phyloP scores from a whole-genome alignment of 768 basidiomycete genomes.

The Russula compacta region DNA sequence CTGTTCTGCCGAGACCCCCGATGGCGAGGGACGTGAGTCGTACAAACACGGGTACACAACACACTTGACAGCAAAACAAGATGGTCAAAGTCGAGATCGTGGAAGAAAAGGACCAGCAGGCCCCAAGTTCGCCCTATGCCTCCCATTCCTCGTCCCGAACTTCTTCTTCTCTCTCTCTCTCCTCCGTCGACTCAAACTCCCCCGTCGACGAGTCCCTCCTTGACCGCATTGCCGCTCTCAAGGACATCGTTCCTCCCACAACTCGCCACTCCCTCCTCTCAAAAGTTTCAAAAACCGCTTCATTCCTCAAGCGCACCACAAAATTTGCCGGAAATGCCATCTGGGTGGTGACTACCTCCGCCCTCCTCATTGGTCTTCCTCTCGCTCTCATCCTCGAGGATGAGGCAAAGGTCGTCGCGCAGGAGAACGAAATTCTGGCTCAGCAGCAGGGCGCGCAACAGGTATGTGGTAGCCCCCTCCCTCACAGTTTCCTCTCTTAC shows the following conservation, averaged over 20 bases:
- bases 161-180: slow-evolving; percentile 63
- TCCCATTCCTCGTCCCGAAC: slow-evolving; percentile 69
- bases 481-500: background rate
- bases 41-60: background rate
- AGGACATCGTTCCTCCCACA: slow-evolving; percentile 90
- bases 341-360: slow-evolving; percentile 92
- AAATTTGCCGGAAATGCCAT: slow-evolving; percentile 80
- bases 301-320: slow-evolving; percentile 55
- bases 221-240: slow-evolving; percentile 85
- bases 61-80: slow-evolving; percentile 27
- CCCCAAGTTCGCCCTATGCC: slow-evolving; percentile 55
- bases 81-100: slow-evolving; percentile 96
- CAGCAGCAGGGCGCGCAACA: slow-evolving; percentile 91
- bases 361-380: slow-evolving; percentile 87
- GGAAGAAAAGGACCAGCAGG: slow-evolving; percentile 63
- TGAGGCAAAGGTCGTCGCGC: slow-evolving; percentile 87
- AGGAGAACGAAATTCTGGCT: slow-evolving; percentile 89
- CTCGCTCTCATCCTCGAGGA: slow-evolving; percentile 91
- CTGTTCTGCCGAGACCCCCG: no score
- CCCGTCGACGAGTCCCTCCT: slow-evolving; percentile 73
- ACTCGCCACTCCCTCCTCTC: slow-evolving; percentile 71
- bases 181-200: slow-evolving; percentile 65
- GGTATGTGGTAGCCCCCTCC: slow-evolving; percentile 32
- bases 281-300: slow-evolving; percentile 48
- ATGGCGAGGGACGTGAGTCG: no score